Evolutionary conservation across 1,284 basidiomycete genomes (phyloP).

Genomic region (Amylostereum areolatum): DNA sequence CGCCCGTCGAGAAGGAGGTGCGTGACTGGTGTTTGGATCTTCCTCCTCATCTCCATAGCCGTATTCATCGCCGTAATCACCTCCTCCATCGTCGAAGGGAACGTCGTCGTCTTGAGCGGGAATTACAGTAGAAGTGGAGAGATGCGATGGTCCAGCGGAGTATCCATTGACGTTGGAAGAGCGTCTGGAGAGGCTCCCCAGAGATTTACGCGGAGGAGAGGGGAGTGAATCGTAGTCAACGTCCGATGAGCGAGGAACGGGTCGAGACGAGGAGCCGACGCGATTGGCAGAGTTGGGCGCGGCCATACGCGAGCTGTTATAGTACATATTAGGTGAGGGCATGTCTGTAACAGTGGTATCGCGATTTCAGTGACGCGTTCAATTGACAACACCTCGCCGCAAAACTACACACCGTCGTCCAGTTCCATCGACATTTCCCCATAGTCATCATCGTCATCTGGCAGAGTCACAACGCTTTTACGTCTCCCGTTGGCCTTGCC

Average conservation of each 20-base stretch:
- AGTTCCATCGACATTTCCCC: conserved; percentile 72
- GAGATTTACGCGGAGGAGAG: conserved; percentile 42
- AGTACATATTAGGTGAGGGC: conserved; percentile 51
- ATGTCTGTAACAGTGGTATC: no score
- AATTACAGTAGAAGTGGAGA: conserved; percentile 30
- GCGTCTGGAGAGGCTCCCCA: conserved; percentile 24
- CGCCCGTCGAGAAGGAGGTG: conserved; percentile 26
- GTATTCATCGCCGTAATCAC: conserved; percentile 14
- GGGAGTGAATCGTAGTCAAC: conserved; percentile 65
- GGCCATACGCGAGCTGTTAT: conserved; percentile 41
- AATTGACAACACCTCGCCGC: no score
- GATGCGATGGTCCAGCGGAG: conserved; percentile 40
- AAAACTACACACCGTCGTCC: conserved; percentile 52
- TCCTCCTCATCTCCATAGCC: conserved; percentile 14
- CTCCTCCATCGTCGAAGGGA: conserved; percentile 20
- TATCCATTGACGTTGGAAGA: conserved; percentile 29
- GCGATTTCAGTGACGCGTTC: no score
- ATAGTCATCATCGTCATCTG: conserved; percentile 43
- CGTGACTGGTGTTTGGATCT: conserved; percentile 4
- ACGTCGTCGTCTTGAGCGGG: conserved; percentile 29
- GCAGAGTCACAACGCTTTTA: conserved; percentile 31
- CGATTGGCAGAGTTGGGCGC: conserved; percentile 40
- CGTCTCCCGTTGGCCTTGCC: conserved; percentile 30
- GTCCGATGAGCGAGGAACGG: conserved; percentile 44
- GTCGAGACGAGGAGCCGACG: conserved; percentile 44